Conservation (phyloP, 768 basidiomycete genomes). For the Piloderma croceum region DNA sequence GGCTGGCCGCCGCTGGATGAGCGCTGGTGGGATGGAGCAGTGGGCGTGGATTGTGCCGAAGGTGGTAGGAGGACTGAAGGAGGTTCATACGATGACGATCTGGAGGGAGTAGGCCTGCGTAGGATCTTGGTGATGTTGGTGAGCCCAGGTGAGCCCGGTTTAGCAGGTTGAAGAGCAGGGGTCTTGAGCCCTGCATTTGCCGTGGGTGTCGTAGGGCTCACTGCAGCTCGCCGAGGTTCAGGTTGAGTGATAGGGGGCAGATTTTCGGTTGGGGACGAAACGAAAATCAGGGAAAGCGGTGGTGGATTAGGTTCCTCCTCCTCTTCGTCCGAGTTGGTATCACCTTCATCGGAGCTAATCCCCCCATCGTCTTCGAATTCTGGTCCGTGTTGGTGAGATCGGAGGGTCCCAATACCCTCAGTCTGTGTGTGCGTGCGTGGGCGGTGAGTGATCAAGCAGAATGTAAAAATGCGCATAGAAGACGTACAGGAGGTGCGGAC, state of each 20-base stretch:
- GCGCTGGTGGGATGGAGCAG: conserved; percentile 24
- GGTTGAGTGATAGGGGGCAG: conserved; percentile 13
- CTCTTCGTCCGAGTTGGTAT: conserved; percentile 34
- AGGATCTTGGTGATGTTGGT: conserved; percentile 30
- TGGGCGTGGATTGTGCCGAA: conserved; percentile 18
- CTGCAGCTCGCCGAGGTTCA: too few species aligned
- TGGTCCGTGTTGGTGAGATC: conserved; percentile 50
- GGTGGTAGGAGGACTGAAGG: conserved; percentile 6
- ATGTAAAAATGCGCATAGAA: conserved; percentile 4
- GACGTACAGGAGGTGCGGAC: conserved; percentile 70
- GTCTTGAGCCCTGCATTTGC: conserved; percentile 16
- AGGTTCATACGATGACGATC: conserved; percentile 23
- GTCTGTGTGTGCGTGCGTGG: conserved; percentile 42
- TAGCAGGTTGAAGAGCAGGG: conserved; percentile 19
- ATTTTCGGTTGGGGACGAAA: background rate
- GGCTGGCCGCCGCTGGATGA: conserved; percentile 25
- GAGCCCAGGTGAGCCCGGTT: conserved; percentile 22
- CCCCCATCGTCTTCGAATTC: conserved; percentile 76
- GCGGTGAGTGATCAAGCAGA: conserved; percentile 1
- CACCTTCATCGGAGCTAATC: conserved; percentile 49
- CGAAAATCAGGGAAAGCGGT: conserved; percentile 1
- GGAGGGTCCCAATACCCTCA: conserved; percentile 79
- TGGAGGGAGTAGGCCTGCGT: conserved; percentile 26
- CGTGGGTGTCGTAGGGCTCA: conserved; percentile 17
- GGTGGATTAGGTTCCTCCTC: conserved; percentile 17